Base-by-base conservation (phyloP, 768 basidiomycete species). In the Pleurotus pulmonarius region DNA sequence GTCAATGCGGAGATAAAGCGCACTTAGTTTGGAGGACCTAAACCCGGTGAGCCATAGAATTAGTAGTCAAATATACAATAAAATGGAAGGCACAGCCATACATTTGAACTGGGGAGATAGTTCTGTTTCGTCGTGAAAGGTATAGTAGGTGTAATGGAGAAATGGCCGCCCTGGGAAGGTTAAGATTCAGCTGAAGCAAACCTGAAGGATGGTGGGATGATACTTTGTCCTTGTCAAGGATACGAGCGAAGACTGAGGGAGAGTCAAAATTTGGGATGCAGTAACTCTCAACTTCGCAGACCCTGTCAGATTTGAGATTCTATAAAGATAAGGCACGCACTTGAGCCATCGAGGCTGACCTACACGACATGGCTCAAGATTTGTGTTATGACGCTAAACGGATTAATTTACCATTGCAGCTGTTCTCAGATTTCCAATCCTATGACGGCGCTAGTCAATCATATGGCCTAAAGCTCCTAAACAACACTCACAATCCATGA, bases 181-280 rank as follows among this genome's bases (percentile, higher is more conserved):
- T 34, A 34, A 7, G 11, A 9, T 34, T 34, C 7, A 34, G 29
- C 29, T 34, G 29, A 34, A 11, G 40, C 12, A 20, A 22, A 6
- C 16, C 45, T 52, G 46, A 1, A 24, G 3, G 38, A 15, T 9
- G 41, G 24, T 29, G 13, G 59, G 13, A 75, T 80, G 70, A 6
- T 34, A 58, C 59, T 56, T 90, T 92, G 68, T 92, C 73, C 64
- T 92, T 92, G 75, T 94, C 91, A 5, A 94, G 78, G 62, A 93
- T 91, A 6, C 94, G 83, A 5, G 93, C 94, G 61, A 95, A 96
- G 48, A 96, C 78, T 15, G 90, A 93, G 3, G 94, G 94, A 1
- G 92, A 94, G 70, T 97, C 94, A 67, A 97, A 96, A 73, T 94
- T 79, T 1, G 94, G 94, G 24, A 95, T 81, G 64, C 94, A 97